Percentiles rank a stretch among this genome's conserved stretches.
phyloP scores from a whole-genome alignment of 192 early-diverging fungal genomes.

The Backusella tarrabulga region DNA sequence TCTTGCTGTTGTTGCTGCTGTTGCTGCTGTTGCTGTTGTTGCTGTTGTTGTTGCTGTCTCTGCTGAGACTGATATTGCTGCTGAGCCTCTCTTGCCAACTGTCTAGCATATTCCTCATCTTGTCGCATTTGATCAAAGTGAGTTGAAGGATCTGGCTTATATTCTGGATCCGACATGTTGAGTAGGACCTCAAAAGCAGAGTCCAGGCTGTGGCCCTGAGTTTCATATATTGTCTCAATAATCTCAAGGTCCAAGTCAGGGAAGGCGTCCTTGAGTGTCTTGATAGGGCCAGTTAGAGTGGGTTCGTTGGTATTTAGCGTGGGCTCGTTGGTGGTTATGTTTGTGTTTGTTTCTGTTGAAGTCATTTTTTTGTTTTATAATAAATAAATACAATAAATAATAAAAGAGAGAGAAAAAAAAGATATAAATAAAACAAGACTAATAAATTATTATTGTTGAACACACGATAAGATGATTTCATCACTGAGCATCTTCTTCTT shows the following conservation, averaged over 20 bases:
- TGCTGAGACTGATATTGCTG: conserved; percentile 18
- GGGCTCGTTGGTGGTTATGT: neutral
- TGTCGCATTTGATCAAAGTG: conserved; percentile 41
- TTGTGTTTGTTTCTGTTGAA: neutral
- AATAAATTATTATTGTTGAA: neutral
- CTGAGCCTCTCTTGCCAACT: conserved; percentile 47
- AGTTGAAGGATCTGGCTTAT: conserved; percentile 32
- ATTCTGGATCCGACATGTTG: conserved; percentile 51
- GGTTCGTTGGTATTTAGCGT: neutral
- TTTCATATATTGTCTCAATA: conserved; percentile 46
- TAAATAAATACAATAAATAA: neutral
- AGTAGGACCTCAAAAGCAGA: conserved; percentile 47
- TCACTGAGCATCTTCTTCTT: neutral
- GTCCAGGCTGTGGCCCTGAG: conserved; percentile 43
- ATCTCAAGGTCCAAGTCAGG: conserved; percentile 49
- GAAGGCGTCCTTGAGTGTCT: conserved; percentile 46
- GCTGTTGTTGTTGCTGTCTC: neutral
- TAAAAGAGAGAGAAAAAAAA: neutral
- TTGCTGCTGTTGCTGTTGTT: neutral
- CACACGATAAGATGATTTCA: neutral
- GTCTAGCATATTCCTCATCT: conserved; percentile 54
- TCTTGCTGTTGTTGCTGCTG: neutral
- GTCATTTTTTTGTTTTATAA: neutral
- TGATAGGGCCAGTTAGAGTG: neutral
- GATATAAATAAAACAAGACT: neutral